Evolutionary conservation across 2,329 filamentous ascomycete species (phyloP), one percentile per base, ranked within the genome.

Genomic region (Dothistroma pini): DNA sequence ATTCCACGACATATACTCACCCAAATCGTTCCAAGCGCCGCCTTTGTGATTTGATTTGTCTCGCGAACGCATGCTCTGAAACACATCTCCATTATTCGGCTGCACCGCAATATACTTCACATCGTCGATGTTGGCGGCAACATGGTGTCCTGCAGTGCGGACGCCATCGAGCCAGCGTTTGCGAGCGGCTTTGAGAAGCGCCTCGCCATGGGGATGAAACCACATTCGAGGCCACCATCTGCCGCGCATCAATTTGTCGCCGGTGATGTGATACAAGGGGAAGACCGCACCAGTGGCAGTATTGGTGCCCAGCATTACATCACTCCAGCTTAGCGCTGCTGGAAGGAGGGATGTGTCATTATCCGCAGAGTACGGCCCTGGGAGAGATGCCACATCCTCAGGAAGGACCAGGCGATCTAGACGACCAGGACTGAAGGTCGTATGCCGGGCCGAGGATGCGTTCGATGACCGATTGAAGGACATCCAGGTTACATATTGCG

Each of bases 221-320:
- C 67, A 69, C 63, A 69, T 67, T 3, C 56, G 31, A 8, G 64
- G 64, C 67, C 67, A 69, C 67, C 66, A 68, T 0, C 59, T 54
- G 32, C 63, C 60, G 4, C 66, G 63, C 1, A 64, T 35, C 6
- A 34, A 34, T 44, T 69, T 68, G 48, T 67, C 63, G 54, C 65
- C 64, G 8, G 67, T 69, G 12, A 68, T 49, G 55, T 69, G 67
- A 48, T 64, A 62, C 16, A 68, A 44, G 0, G 64, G 63, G 55
- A 67, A 68, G 0, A 57, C 56, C 34, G 56, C 44, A 22, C 57
- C 54, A 0, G 62, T 67, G 14, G 68, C 61, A 29, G 57, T 38
- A 21, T 69, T 68, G 7, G 62, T 63, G 21, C 67, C 67, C 6
- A 69, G 56, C 21, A 63, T 56, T 11, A 64, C 54, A 10, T 67